Percentiles rank a stretch among this genome's conserved stretches.
These are phyloP conservation scores for Aspergillus steynii DNA, from an alignment of 495 filamentous ascomycete species.

Conservation along the genomic window DNA sequence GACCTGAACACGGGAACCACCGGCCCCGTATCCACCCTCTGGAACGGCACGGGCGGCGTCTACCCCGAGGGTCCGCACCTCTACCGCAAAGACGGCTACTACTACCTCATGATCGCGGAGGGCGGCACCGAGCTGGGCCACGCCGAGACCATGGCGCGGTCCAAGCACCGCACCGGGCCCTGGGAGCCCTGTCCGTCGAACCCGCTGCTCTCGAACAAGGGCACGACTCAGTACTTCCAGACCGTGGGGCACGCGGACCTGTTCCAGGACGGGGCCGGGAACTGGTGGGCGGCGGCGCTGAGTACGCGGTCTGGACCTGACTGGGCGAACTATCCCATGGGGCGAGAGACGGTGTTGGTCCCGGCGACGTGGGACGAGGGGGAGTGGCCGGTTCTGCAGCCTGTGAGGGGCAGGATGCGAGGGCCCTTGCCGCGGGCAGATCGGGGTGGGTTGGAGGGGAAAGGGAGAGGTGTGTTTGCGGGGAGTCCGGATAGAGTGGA, in stretches of 20 bases:
- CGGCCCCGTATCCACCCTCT: conserved; percentile 36
- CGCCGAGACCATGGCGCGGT: conserved; percentile 54
- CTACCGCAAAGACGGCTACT: conserved; percentile 61
- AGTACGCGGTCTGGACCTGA: conserved; percentile 38
- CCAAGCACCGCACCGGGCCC: conserved; percentile 50
- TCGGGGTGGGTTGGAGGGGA: neutral
- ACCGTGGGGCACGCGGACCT: conserved; percentile 39
- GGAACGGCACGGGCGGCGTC: conserved; percentile 50
- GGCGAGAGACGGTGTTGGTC: conserved; percentile 57
- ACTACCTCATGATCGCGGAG: conserved; percentile 65
- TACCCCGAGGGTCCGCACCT: conserved; percentile 61
- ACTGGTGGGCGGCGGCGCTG: conserved; percentile 57
- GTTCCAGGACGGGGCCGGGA: conserved; percentile 45
- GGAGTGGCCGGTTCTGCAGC: conserved; percentile 27
- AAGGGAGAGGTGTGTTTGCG: neutral
- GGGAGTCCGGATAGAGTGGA: conserved; percentile 12
- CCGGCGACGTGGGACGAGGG: conserved; percentile 49
- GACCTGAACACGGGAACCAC: conserved; percentile 45
- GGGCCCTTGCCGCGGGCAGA: neutral
- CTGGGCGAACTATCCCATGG: conserved; percentile 56
- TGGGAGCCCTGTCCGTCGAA: conserved; percentile 54
- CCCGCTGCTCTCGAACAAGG: conserved; percentile 55
- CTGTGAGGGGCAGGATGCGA: conserved; percentile 26
- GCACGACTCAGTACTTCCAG: conserved; percentile 42
- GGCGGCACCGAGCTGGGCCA: conserved; percentile 58